Evolutionary conservation across 1,284 basidiomycete species (phyloP).

Genomic region (Bondarzewia mesenterica): DNA sequence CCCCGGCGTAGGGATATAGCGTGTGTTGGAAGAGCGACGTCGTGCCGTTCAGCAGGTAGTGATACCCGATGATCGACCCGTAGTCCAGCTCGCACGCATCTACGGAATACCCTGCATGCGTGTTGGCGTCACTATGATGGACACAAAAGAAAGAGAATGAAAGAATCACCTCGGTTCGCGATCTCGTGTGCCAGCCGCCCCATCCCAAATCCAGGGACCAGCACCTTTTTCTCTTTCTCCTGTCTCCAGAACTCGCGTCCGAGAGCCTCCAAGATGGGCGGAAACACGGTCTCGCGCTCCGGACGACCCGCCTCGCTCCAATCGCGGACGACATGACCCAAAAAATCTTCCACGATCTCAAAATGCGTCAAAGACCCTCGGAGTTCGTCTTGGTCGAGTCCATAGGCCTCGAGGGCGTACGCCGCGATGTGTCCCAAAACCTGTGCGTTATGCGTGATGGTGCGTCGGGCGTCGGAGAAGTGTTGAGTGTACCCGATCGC

Average conservation of each 20-base stretch:
- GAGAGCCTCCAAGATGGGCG: not conserved
- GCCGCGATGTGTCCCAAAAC: not conserved
- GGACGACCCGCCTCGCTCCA: not conserved
- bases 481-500: not conserved
- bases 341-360: not conserved
- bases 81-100: constrained; percentile 1
- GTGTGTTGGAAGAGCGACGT: not conserved
- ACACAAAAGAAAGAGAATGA: not conserved
- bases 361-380: no score
- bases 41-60: not conserved
- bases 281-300: not conserved
- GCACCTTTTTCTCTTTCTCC: not conserved
- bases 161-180: not conserved
- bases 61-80: not conserved
- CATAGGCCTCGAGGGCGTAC: not conserved
- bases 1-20: not conserved
- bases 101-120: not conserved
- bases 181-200: constrained; percentile 1
- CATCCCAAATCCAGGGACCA: not conserved
- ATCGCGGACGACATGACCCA: not conserved
- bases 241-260: not conserved
- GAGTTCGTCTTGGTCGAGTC: no score
- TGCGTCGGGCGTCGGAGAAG: not conserved
- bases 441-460: not conserved
- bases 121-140: no score